Evolutionary conservation across 2,329 filamentous ascomycete genomes (phyloP).

Genomic region (Sphaerostilbella broomeana): DNA sequence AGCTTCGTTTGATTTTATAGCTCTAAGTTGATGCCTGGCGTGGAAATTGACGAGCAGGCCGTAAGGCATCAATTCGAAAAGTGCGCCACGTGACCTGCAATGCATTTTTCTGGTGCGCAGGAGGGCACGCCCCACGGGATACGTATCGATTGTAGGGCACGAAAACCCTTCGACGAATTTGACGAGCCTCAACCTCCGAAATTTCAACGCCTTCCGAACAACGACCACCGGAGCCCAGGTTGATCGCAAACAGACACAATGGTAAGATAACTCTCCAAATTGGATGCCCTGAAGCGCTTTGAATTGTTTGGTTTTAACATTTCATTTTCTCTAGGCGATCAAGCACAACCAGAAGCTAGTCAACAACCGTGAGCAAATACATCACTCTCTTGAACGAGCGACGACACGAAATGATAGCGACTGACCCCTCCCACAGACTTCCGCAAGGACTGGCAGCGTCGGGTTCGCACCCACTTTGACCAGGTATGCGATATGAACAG

Average conservation of each 20-base stretch:
- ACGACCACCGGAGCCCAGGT: conserved; percentile 36
- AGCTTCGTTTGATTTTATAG: conserved; percentile 28
- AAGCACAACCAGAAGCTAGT: conserved; percentile 99
- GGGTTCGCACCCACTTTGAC: conserved; percentile 98
- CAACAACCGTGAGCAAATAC: conserved; percentile 72
- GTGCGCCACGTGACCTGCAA: conserved; percentile 18
- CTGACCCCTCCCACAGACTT: conserved; percentile 61
- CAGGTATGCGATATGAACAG: conserved; percentile 61
- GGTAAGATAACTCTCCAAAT: conserved; percentile 33
- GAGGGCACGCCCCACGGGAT: conserved; percentile 26
- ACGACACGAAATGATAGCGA: conserved; percentile 24
- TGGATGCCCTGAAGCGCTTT: conserved; percentile 16
- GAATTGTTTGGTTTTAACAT: conserved; percentile 20
- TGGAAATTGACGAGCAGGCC: conserved; percentile 16
- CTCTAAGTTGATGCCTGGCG: conserved; percentile 20
- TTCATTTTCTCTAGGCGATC: conserved; percentile 63
- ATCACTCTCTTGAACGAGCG: conserved; percentile 18
- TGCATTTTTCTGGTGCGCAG: conserved; percentile 12
- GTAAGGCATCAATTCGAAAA: conserved; percentile 2
- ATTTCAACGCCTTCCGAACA: conserved; percentile 34
- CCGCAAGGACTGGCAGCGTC: conserved; percentile 99
- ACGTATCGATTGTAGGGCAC: conserved; percentile 33
- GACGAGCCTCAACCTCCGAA: conserved; percentile 33
- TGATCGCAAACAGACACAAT: conserved; percentile 51
- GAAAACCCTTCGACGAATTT: conserved; percentile 38